Conservation (phyloP, 2,329 filamentous ascomycete species). For the Rhinocladiella mackenziei region DNA sequence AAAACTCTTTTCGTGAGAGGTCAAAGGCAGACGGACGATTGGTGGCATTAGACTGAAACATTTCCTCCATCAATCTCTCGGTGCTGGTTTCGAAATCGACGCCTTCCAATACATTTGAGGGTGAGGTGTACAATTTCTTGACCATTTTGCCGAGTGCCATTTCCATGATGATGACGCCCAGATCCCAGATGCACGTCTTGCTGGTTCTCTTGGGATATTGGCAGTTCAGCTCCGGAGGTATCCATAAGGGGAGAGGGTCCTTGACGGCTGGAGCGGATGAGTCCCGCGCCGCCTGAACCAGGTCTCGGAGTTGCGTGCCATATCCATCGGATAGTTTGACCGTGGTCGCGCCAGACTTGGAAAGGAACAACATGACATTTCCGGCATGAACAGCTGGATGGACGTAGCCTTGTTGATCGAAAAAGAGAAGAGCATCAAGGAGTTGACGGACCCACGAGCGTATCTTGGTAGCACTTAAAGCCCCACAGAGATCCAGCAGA, state of each 20-base stretch:
- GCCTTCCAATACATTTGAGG: constrained; percentile 49
- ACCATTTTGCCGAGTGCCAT: constrained; percentile 87
- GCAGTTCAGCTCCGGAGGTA: constrained; percentile 69
- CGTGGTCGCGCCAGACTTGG: constrained; percentile 61
- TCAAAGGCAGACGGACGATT: constrained; percentile 81
- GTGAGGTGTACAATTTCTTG: constrained; percentile 72
- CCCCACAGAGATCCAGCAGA: constrained; percentile 72
- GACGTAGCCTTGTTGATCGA: constrained; percentile 77
- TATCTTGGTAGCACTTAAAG: constrained; percentile 68
- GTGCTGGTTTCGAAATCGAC: constrained; percentile 70
- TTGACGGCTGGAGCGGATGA: constrained; percentile 58
- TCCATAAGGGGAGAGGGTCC: constrained; percentile 77
- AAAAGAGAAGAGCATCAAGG: constrained; percentile 79
- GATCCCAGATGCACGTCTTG: constrained; percentile 92
- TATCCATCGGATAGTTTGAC: constrained; percentile 69
- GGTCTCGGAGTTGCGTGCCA: constrained; percentile 43
- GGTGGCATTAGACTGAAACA: constrained; percentile 80
- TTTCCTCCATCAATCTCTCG: constrained; percentile 72
- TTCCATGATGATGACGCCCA: constrained; percentile 85
- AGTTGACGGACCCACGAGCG: constrained; percentile 89
- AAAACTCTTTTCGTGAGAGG: constrained; percentile 38
- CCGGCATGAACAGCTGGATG: constrained; percentile 78
- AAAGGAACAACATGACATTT: constrained; percentile 74
- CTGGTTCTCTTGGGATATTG: constrained; percentile 54
- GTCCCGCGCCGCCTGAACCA: constrained; percentile 50